phyloP scores from a whole-genome alignment of 257 asterid genomes.

The Lycium barbarum region DNA sequence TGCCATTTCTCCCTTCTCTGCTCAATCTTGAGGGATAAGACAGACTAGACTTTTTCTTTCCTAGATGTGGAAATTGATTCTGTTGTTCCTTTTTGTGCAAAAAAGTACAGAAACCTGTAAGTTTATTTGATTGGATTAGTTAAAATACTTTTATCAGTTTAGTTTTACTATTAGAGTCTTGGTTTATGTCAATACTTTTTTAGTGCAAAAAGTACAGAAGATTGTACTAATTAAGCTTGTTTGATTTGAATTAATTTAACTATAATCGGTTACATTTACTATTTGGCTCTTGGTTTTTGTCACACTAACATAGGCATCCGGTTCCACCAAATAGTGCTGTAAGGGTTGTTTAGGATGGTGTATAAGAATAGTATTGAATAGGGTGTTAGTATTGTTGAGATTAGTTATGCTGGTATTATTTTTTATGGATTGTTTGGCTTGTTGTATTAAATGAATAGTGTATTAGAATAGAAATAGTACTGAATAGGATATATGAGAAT shows the following conservation, averaged over 20 bases:
- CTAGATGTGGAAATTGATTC: not conserved
- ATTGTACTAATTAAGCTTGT: not conserved
- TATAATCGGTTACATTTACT: not conserved
- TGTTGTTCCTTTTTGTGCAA: not conserved
- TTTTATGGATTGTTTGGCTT: too few species aligned
- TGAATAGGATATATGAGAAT: too few species aligned
- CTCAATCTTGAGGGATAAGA: not conserved
- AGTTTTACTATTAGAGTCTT: not conserved
- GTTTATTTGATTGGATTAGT: not conserved
- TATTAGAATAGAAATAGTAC: too few species aligned
- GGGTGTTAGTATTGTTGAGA: too few species aligned
- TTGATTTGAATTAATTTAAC: not conserved
- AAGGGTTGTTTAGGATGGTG: too few species aligned
- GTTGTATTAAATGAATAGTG: too few species aligned
- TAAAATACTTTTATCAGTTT: not conserved
- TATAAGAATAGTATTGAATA: too few species aligned
- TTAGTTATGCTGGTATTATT: too few species aligned
- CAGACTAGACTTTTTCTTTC: not conserved
- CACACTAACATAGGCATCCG: not conserved
- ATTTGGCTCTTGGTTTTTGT: not conserved
- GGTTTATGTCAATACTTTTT: not conserved
- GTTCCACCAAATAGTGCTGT: too few species aligned
- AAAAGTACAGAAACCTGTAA: not conserved
- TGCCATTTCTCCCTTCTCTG: not conserved
- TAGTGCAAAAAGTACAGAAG: not conserved